phyloP scores from a whole-genome alignment of 305 asterid genomes.

The Petunia hybrid region DNA sequence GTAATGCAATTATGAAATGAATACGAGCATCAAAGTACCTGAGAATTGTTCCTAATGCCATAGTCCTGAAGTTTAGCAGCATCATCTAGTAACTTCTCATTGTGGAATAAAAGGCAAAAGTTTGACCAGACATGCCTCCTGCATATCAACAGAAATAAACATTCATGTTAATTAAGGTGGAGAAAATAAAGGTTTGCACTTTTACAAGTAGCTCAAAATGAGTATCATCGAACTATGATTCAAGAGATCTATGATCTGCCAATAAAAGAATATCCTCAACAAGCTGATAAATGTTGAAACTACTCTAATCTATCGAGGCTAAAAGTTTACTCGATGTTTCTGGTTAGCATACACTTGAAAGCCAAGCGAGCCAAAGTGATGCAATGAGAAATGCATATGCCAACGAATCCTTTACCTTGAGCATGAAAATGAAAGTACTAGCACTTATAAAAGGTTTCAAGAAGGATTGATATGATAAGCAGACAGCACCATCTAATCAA shows the following conservation, averaged over 20 bases:
- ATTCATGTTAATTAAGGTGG: background rate
- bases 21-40: constrained; percentile 49
- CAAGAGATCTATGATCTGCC: background rate
- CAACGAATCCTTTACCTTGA: background rate
- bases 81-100: constrained; percentile 78
- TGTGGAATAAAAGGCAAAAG: constrained; percentile 69
- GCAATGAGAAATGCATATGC: background rate
- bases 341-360: background rate
- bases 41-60: constrained; percentile 75
- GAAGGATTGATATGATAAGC: background rate
- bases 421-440: constrained; percentile 14
- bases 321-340: background rate
- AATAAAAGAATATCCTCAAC: background rate
- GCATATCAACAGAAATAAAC: constrained; percentile 32
- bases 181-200: constrained; percentile 5
- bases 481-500: background rate
- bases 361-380: constrained; percentile 15
- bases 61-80: constrained; percentile 62
- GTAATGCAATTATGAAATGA: background rate
- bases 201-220: constrained; percentile 25
- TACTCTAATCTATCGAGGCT: background rate
- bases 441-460: background rate
- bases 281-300: background rate
- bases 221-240: background rate
- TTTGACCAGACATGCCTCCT: constrained; percentile 83